phyloP scores from a whole-genome alignment of 805 yeast species.

The Candida pseudofarinosa region DNA sequence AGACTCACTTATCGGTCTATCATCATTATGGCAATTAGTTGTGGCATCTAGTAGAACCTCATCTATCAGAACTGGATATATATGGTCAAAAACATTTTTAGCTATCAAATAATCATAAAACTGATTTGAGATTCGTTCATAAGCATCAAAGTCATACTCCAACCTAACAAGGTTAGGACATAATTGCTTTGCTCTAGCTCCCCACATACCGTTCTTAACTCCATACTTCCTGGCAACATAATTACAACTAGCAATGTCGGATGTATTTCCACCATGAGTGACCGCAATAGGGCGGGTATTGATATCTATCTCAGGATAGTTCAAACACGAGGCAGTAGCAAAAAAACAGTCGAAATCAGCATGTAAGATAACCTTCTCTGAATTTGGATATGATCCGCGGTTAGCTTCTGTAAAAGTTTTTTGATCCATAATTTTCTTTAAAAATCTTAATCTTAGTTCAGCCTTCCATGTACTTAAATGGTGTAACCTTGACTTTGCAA shows the following conservation, averaged over 20 bases:
- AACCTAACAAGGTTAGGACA: slow-evolving; percentile 67
- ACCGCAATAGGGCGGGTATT: slow-evolving; percentile 54
- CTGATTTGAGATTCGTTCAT: slow-evolving; percentile 58
- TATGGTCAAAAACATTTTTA: slow-evolving; percentile 40
- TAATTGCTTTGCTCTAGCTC: slow-evolving; percentile 53
- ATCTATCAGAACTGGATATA: slow-evolving; percentile 86
- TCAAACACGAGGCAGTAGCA: slow-evolving; percentile 74
- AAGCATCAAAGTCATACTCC: slow-evolving; percentile 70
- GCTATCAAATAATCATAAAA: slow-evolving; percentile 60
- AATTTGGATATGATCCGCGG: background rate
- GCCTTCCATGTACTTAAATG: slow-evolving; percentile 87
- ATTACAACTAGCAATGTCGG: slow-evolving; percentile 91
- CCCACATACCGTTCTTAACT: slow-evolving; percentile 88
- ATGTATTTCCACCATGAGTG: slow-evolving; percentile 53
- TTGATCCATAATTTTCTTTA: slow-evolving; percentile 40
- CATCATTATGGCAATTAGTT: slow-evolving; percentile 13
- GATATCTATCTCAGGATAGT: slow-evolving; percentile 50
- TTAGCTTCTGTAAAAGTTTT: slow-evolving; percentile 5
- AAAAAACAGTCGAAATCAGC: slow-evolving; percentile 94
- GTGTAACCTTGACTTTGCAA: slow-evolving; percentile 79
- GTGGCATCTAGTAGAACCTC: slow-evolving; percentile 80
- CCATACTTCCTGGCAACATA: slow-evolving; percentile 81
- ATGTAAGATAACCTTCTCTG: slow-evolving; percentile 52
- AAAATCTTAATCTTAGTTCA: slow-evolving; percentile 59
- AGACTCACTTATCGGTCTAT: slow-evolving; percentile 5